Conservation (phyloP, 768 basidiomycete species). For the Pulveroboletus sp. region DNA sequence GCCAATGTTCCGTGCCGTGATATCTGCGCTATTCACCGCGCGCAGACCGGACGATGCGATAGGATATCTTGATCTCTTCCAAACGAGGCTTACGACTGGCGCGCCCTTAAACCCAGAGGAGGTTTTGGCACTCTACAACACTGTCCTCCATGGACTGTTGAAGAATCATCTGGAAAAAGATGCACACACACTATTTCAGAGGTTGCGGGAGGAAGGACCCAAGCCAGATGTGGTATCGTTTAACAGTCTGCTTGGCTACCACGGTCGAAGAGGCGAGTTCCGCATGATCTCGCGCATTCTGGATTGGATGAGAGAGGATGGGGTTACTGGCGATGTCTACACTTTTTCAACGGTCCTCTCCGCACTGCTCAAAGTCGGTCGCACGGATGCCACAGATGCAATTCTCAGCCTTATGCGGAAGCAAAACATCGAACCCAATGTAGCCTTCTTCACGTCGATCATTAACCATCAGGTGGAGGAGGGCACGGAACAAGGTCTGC, state of each 20-base stretch:
- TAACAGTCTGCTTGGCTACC: slow-evolving; percentile 76
- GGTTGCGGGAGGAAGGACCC: slow-evolving; percentile 51
- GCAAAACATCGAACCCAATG: slow-evolving; percentile 70
- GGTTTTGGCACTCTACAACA: slow-evolving; percentile 61
- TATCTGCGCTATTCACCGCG: slow-evolving; percentile 56
- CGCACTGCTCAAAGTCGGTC: slow-evolving; percentile 66
- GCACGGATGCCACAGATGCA: slow-evolving; percentile 60
- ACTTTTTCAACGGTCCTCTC: slow-evolving; percentile 87
- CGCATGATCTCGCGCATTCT: slow-evolving; percentile 57
- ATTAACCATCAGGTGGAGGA: slow-evolving; percentile 71
- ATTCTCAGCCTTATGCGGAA: slow-evolving; percentile 74
- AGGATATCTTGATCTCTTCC: slow-evolving; percentile 49
- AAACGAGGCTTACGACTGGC: slow-evolving; percentile 20
- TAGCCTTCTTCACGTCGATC: slow-evolving; percentile 75
- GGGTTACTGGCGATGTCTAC: slow-evolving; percentile 70
- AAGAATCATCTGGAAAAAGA: slow-evolving; percentile 37
- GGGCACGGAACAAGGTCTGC: slow-evolving; percentile 50
- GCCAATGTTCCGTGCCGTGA: slow-evolving; percentile 66
- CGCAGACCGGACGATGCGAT: slow-evolving; percentile 52
- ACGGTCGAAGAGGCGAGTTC: slow-evolving; percentile 62
- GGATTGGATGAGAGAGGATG: slow-evolving; percentile 49
- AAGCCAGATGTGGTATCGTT: slow-evolving; percentile 71
- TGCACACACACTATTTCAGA: slow-evolving; percentile 40
- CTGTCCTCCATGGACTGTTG: slow-evolving; percentile 70
- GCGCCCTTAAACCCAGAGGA: slow-evolving; percentile 28